Conservation (phyloP, 345 rosid species). For the Kandelia obovata region DNA sequence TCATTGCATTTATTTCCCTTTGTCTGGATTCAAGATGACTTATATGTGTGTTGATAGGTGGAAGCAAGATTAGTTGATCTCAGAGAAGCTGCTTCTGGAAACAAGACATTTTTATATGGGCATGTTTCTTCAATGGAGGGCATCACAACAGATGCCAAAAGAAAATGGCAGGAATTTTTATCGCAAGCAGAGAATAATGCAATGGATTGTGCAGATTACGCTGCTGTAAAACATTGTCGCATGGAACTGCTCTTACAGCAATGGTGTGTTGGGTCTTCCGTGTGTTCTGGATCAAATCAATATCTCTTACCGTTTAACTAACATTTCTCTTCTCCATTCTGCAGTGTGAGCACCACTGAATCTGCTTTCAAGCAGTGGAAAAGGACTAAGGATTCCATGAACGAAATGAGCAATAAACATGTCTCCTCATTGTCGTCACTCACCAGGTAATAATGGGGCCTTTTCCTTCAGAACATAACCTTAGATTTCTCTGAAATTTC, state of each 20-base stretch:
- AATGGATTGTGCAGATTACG: constrained; percentile 62
- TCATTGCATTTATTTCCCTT: background rate
- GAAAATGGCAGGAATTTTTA: constrained; percentile 85
- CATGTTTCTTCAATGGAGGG: constrained; percentile 61
- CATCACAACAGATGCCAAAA: constrained; percentile 73
- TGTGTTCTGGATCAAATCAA: background rate
- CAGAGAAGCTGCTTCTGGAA: constrained; percentile 51
- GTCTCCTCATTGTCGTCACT: constrained; percentile 44
- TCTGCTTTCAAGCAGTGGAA: constrained; percentile 69
- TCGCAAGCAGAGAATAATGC: constrained; percentile 69
- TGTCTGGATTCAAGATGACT: constrained; percentile 12
- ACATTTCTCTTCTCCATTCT: constrained; percentile 9
- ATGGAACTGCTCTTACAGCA: constrained; percentile 78
- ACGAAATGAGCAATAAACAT: constrained; percentile 55
- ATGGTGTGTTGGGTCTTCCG: constrained; percentile 46
- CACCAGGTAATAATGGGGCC: constrained; percentile 39
- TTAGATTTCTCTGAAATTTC: background rate
- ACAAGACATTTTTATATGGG: constrained; percentile 59
- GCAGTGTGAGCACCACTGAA: constrained; percentile 67
- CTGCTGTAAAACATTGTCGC: constrained; percentile 92
- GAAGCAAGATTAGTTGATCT: constrained; percentile 69
- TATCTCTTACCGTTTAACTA: constrained; percentile 1
- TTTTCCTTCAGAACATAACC: background rate
- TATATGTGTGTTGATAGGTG: constrained; percentile 52
- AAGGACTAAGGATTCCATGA: constrained; percentile 45